Conservation (phyloP, 2,329 filamentous ascomycete species). For the Colletotrichum sp. region DNA sequence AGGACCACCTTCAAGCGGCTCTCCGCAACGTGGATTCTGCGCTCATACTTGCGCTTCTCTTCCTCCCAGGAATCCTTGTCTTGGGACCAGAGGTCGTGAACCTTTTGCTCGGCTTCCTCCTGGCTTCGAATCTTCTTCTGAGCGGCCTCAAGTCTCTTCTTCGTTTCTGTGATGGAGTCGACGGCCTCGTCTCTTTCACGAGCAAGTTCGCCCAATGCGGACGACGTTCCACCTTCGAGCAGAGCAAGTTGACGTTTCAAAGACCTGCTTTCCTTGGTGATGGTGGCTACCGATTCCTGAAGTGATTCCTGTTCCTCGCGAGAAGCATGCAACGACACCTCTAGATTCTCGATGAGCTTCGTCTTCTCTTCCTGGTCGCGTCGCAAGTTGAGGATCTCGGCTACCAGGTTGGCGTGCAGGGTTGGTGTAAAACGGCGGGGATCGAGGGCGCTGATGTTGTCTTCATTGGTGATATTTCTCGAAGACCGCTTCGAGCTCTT, state of each 20-base stretch:
- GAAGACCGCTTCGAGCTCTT: conserved; percentile 55
- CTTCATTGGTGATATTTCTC: conserved; percentile 66
- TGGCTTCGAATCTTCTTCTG: conserved; percentile 80
- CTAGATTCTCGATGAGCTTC: conserved; percentile 83
- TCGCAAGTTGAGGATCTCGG: conserved; percentile 86
- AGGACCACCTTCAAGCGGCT: conserved; percentile 81
- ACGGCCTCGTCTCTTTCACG: conserved; percentile 86
- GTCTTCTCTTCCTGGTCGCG: conserved; percentile 91
- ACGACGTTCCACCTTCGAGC: conserved; percentile 86
- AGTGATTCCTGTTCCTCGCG: conserved; percentile 77
- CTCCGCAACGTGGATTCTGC: conserved; percentile 89
- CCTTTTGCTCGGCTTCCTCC: conserved; percentile 81
- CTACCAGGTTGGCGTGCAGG: conserved; percentile 90
- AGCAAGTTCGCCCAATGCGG: conserved; percentile 81
- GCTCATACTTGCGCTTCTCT: conserved; percentile 81
- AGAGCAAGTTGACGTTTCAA: conserved; percentile 85
- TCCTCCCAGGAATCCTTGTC: conserved; percentile 87
- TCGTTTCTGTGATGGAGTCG: conserved; percentile 72
- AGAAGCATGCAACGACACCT: conserved; percentile 72
- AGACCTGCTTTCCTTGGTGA: conserved; percentile 77
- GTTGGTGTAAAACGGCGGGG: conserved; percentile 94
- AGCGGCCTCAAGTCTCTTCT: conserved; percentile 74
- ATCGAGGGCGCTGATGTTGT: conserved; percentile 77
- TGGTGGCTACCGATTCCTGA: conserved; percentile 63
- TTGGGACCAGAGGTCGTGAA: conserved; percentile 79